A percentile compares a stretch with the other conserved stretches of the same genome.
These are phyloP conservation scores for Protomyces inouyei DNA, from an alignment of 1,139 yeast genomes.

Conservation along the genomic window DNA sequence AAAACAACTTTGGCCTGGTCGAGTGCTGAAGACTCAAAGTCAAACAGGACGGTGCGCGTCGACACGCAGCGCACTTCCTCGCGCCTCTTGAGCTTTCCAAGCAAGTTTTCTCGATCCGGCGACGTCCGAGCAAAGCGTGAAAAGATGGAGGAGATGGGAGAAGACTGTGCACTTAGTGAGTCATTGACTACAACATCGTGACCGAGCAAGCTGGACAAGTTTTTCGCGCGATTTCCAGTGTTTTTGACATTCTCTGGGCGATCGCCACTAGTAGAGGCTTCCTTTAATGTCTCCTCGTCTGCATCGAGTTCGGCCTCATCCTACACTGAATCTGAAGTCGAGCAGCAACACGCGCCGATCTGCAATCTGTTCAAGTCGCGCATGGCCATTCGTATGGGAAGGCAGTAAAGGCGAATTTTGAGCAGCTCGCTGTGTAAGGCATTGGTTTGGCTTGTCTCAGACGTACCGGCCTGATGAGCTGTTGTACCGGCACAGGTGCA, in stretches of 20 bases:
- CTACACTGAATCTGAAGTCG: not conserved
- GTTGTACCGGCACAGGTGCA: not conserved
- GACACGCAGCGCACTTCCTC: not conserved
- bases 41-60: not conserved
- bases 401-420: not conserved
- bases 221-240: not conserved
- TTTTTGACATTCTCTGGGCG: not conserved
- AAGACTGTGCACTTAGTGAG: not conserved
- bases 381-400: not conserved
- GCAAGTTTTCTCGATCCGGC: not conserved
- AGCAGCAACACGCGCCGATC: not conserved
- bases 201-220: not conserved
- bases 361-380: not conserved
- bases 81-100: not conserved
- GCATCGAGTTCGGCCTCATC: not conserved
- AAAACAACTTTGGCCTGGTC: not conserved
- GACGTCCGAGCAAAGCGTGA: not conserved
- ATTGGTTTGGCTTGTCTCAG: not conserved
- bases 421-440: conserved; percentile 2
- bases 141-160: not conserved
- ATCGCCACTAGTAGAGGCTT: not conserved
- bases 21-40: not conserved
- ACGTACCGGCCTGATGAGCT: conserved; percentile 9
- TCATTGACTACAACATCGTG: not conserved
- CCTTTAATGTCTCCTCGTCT: not conserved